Conservation (phyloP, 148 eudicot species). For the Rhododendron henanense region DNA sequence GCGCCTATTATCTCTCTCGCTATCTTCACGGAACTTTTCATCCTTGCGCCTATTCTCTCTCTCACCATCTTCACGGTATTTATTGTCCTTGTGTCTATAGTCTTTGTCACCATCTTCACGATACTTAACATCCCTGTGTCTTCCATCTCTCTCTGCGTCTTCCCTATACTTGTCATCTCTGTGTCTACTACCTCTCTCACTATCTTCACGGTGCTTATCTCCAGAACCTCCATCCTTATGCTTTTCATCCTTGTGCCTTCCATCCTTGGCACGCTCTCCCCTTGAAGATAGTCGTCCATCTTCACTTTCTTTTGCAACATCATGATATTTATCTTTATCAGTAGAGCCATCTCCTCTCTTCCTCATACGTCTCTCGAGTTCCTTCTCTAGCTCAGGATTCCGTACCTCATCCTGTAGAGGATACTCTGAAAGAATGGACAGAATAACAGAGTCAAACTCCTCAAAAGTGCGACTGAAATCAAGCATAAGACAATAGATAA, state of each 20-base stretch:
- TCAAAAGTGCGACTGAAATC: background rate
- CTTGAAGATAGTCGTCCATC: conserved; percentile 52
- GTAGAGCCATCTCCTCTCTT: conserved; percentile 61
- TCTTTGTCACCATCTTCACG: conserved; percentile 14
- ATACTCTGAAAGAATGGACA: conserved; percentile 18
- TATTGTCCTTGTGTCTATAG: conserved; percentile 20
- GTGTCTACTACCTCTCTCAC: conserved; percentile 48
- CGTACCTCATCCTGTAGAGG: conserved; percentile 40
- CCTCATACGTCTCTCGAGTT: conserved; percentile 57
- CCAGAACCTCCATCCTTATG: conserved; percentile 50
- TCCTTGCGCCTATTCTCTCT: conserved; percentile 32
- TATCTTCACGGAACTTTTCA: conserved; percentile 30
- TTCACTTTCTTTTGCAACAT: conserved; percentile 44
- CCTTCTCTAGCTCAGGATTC: conserved; percentile 60
- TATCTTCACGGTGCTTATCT: conserved; percentile 41
- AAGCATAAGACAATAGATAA: background rate
- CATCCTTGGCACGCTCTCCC: conserved; percentile 53
- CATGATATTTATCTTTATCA: conserved; percentile 63
- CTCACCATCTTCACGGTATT: conserved; percentile 30
- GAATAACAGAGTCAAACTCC: background rate
- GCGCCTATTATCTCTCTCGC: conserved; percentile 12
- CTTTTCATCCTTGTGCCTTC: conserved; percentile 51
- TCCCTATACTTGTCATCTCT: conserved; percentile 31
- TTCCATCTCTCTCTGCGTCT: conserved; percentile 14
- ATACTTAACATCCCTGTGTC: conserved; percentile 14